A percentile compares a stretch with the other conserved stretches of the same genome.
These are phyloP conservation scores for Trametes villosa DNA, from an alignment of 768 basidiomycete genomes.

Conservation along the genomic window DNA sequence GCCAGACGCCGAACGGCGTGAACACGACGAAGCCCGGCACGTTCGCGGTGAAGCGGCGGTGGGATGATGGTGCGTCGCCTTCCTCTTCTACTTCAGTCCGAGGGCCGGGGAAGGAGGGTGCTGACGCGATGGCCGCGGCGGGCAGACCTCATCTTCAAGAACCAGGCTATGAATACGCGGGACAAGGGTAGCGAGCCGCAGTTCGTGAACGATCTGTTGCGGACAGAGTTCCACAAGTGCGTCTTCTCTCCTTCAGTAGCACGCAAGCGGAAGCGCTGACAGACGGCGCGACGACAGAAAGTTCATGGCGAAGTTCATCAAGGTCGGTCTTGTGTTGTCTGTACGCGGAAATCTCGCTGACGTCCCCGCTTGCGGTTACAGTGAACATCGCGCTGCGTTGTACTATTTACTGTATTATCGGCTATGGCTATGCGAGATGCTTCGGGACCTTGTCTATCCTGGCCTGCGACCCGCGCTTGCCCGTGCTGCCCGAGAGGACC, in stretches of 20 bases:
- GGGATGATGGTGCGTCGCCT: constrained; percentile 87
- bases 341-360: not conserved
- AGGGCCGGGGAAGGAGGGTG: not conserved
- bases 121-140: constrained; percentile 3
- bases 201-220: constrained; percentile 94
- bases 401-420: constrained; percentile 5
- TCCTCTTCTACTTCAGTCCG: not conserved
- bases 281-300: constrained; percentile 52
- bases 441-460: not conserved
- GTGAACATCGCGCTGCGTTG: constrained; percentile 11
- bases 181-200: constrained; percentile 70
- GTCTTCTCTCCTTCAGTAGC: constrained; percentile 30
- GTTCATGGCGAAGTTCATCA: constrained; percentile 93
- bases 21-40: constrained; percentile 79
- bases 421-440: constrained; percentile 1
- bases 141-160: constrained; percentile 96
- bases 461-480: not conserved
- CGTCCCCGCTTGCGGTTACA: not conserved
- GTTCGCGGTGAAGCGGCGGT: constrained; percentile 90
- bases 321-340: constrained; percentile 46
- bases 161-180: constrained; percentile 79
- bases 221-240: constrained; percentile 93
- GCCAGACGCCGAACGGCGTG: constrained; percentile 68
- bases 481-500: not conserved
- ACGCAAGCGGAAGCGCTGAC: constrained; percentile 10